phyloP scores from a whole-genome alignment of 768 basidiomycete genomes.

The Lepiota brunneoincarnata region DNA sequence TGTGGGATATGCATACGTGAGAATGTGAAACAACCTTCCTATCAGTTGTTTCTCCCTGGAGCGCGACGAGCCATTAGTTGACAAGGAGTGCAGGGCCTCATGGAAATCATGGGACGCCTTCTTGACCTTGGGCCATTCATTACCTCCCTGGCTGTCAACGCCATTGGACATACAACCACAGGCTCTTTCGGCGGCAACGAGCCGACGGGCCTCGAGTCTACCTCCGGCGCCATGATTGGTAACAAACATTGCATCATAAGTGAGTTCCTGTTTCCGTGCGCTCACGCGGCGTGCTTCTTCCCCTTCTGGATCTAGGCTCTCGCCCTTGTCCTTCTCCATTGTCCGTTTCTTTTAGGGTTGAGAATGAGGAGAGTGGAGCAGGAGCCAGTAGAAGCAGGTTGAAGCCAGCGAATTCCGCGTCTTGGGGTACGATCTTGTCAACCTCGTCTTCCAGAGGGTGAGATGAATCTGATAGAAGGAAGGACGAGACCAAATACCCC shows the following conservation, averaged over 20 bases:
- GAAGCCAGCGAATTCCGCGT: conserved; percentile 72
- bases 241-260: conserved; percentile 53
- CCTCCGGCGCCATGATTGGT: conserved; percentile 77
- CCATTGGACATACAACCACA: conserved; percentile 75
- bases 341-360: conserved; percentile 20
- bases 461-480: conserved; percentile 54
- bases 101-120: conserved; percentile 51
- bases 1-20: conserved; percentile 56
- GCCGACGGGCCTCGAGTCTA: conserved; percentile 46
- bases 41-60: conserved; percentile 49
- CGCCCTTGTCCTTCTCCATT: neutral
- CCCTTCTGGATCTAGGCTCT: conserved; percentile 3
- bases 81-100: conserved; percentile 35
- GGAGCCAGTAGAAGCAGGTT: conserved; percentile 71
- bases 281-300: neutral
- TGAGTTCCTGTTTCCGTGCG: conserved; percentile 10
- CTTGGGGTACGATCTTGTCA: conserved; percentile 41
- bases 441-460: conserved; percentile 48
- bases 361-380: conserved; percentile 20
- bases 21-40: conserved; percentile 58
- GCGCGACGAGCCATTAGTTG: conserved; percentile 7
- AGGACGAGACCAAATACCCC: conserved; percentile 65
- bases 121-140: conserved; percentile 73
- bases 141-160: conserved; percentile 57
- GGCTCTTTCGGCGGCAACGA: conserved; percentile 45